These are phyloP conservation scores for Kluyveromyces aestuarii DNA, from an alignment of 805 yeast genomes.

Conservation along the genomic window DNA sequence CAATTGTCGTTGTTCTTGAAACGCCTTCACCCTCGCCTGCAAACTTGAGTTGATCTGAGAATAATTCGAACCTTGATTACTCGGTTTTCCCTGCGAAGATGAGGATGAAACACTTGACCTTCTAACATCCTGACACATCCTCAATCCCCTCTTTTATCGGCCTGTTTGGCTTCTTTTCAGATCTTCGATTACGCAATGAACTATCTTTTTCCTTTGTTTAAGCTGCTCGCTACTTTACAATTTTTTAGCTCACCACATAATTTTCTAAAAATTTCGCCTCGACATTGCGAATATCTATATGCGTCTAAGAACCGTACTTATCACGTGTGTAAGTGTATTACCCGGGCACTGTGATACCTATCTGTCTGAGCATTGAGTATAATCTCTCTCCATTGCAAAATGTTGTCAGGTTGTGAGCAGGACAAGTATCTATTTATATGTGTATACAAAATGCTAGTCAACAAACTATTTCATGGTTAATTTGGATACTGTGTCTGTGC, in stretches of 20 bases:
- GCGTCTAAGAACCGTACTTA: no score
- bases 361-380: no score
- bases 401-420: no score
- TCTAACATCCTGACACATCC: background rate
- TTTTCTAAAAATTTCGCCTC: background rate
- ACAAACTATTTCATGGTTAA: background rate
- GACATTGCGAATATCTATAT: background rate
- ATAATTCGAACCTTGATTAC: conserved; percentile 7
- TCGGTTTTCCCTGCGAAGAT: conserved; percentile 14
- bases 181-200: background rate
- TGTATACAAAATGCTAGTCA: conserved; percentile 4
- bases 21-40: conserved; percentile 80
- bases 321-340: background rate
- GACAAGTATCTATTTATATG: no score
- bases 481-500: conserved; percentile 17
- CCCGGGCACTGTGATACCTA: background rate
- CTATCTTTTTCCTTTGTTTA: background rate
- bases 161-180: background rate
- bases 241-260: background rate
- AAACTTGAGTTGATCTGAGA: conserved; percentile 56
- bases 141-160: background rate
- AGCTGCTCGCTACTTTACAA: background rate
- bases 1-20: conserved; percentile 69
- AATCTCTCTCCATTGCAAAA: no score
- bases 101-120: conserved; percentile 16